Evolutionary conservation across 306 rosid species (phyloP).

Genomic region (Spatholobus suberectus): DNA sequence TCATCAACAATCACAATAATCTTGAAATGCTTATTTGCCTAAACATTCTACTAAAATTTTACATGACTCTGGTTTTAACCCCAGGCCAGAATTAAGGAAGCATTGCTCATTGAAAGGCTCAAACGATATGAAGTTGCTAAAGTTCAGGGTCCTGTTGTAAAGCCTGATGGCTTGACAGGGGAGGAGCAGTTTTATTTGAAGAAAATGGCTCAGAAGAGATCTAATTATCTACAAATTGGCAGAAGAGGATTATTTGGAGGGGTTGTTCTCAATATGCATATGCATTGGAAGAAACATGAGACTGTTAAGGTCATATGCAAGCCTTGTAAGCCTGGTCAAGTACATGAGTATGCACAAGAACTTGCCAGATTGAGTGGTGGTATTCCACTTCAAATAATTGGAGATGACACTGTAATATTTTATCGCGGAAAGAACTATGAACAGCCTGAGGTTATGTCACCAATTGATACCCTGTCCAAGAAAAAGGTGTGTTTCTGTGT

Average conservation of each 20-base stretch:
- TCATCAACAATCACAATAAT: slow-evolving; percentile 17
- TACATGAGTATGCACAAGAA: slow-evolving; percentile 82
- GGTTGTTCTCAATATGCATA: slow-evolving; percentile 92
- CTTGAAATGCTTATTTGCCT: slow-evolving; percentile 34
- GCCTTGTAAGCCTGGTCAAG: slow-evolving; percentile 86
- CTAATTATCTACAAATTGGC: slow-evolving; percentile 92
- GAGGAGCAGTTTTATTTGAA: slow-evolving; percentile 87
- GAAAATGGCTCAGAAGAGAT: slow-evolving; percentile 92
- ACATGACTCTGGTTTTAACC: slow-evolving; percentile 21
- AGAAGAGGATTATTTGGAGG: slow-evolving; percentile 95
- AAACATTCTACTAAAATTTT: slow-evolving; percentile 16
- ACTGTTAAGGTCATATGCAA: slow-evolving; percentile 88
- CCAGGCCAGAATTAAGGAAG: slow-evolving; percentile 90
- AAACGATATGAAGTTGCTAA: slow-evolving; percentile 83
- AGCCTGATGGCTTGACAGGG: slow-evolving; percentile 76
- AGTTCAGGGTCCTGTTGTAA: slow-evolving; percentile 77
- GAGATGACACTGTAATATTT: slow-evolving; percentile 81
- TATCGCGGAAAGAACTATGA: slow-evolving; percentile 85
- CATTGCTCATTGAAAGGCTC: slow-evolving; percentile 80
- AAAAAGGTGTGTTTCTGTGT: slow-evolving; percentile 69
- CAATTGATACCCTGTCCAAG: slow-evolving; percentile 83
- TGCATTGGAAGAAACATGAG: slow-evolving; percentile 99
- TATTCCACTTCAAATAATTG: slow-evolving; percentile 80
- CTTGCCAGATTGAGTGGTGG: slow-evolving; percentile 93
- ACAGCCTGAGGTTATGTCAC: slow-evolving; percentile 91